Evolutionary conservation across 1,284 basidiomycete genomes (phyloP), one percentile per base, ranked within the genome.

Genomic region (Malassezia japonica): DNA sequence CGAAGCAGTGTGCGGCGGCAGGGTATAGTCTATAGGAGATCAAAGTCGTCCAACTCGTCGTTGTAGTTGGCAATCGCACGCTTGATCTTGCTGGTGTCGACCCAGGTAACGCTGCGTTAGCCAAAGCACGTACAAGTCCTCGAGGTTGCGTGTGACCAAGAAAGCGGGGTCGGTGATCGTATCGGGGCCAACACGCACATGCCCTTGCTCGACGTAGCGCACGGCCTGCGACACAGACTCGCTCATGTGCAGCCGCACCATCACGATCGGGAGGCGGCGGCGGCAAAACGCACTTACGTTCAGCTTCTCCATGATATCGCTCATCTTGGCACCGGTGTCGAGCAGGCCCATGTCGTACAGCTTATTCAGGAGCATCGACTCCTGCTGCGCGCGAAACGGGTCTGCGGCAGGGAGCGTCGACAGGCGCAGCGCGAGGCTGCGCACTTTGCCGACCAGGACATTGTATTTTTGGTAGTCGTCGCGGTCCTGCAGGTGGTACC

Each of bases 381-480:
- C 87, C 80, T 87, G 87, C 58, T 84, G 81, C 13, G 82, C 61
- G 20, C 94, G 81, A 75, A 88, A 90, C 2, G 90, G 86, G 75
- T 98, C 92, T 58, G 87, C 82, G 0, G 89, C 79, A 0, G 92
- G 87, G 6, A 99, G 80, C 29, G 89, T 78, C 32, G 90, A 85
- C 51, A 96, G 74, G 20, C 87, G 82, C 74, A 95, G 88, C 1
- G 89, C 85, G 67, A 86, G 82, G 13, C 84, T 82, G 35, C 89
- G 82, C 35, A 96, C 77, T 8, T 84, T 82, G 36, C 94, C 94
- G 61, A 86, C 90, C 18, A 99, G 79, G 74, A 86, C 89, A 79
- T 98, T 98, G 79, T 98, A 96, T 82, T 90, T 90, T 80, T 89
- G 85, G 74, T 98, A 96, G 76, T 98, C 91, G 57, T 96, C 90